Evolutionary conservation across 805 yeast genomes (phyloP), one percentile per base, ranked within the genome.

Genomic region (Yarrowia sp.): DNA sequence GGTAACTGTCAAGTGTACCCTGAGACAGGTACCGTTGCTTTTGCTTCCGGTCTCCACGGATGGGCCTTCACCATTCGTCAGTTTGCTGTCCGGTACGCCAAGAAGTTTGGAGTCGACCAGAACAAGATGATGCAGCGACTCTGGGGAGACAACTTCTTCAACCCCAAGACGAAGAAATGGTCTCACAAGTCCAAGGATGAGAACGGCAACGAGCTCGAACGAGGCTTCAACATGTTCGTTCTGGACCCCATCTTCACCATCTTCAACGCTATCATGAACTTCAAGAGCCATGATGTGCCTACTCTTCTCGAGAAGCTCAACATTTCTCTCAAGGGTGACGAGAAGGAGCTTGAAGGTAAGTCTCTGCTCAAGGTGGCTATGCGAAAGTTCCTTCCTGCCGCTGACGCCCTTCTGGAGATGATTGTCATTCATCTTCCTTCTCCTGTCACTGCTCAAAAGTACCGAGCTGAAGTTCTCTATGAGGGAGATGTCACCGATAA

Each of bases 11-110:
- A 94, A 87, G 98, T 94, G 74, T 94, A 89, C 96, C 99, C 99
- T 84, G 96, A 94, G 83, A 84, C 84, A 81, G 99, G 99, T 86
- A 94, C 98, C 83, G 97, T 94, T 81, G 99, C 99, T 77, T 94
- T 94, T 85, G 98, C 97, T 87, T 95, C 98, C 83, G 99, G 98
- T 90, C 87, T 94, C 81, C 99, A 94, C 89, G 99, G 99, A 84
- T 94, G 99, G 99, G 98, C 98, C 82, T 94, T 94, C 92, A 94
- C 98, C 78, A 89, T 94, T 81, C 92, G 99, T 85, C 98, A 94
- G 87, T 94, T 94, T 78, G 98, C 98, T 77, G 83, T 86, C 84
- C 91, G 97, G 86, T 94, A 95, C 89, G 88, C 97, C 82, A 92
- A 93, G 92, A 95, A 94, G 86, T 94, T 94, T 83, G 98, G 98